Percentiles rank a stretch among this genome's conserved stretches.
These are phyloP conservation scores for Chenopodium formosanum DNA, from an alignment of 148 eudicot genomes.

Conservation along the genomic window DNA sequence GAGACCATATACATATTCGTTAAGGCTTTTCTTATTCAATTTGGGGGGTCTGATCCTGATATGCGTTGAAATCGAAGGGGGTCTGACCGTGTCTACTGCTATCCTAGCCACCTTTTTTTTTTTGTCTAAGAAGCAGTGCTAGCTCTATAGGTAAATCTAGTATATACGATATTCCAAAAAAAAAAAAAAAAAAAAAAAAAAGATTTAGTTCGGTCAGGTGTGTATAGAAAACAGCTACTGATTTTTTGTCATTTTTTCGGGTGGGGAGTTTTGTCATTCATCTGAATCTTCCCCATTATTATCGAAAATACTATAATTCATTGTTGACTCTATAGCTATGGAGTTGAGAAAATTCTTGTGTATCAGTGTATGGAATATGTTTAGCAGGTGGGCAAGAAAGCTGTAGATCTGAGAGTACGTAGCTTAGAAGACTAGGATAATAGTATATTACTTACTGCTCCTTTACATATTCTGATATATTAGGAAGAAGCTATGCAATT, in stretches of 20 bases:
- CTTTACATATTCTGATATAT: too few species aligned
- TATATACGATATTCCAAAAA: not conserved
- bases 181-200: not conserved
- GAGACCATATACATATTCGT: not conserved
- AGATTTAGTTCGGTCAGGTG: not conserved
- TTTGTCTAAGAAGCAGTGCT: constrained; percentile 19
- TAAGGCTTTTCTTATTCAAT: not conserved
- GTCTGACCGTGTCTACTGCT: not conserved
- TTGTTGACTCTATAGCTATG: too few species aligned
- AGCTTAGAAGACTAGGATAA: too few species aligned
- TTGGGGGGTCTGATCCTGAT: too few species aligned
- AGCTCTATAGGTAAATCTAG: not conserved
- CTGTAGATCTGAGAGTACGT: too few species aligned
- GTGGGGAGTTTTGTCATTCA: not conserved
- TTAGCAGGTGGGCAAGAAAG: too few species aligned
- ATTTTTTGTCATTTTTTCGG: not conserved
- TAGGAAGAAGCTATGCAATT: too few species aligned
- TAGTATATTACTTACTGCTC: too few species aligned
- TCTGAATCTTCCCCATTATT: not conserved
- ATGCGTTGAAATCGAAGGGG: not conserved
- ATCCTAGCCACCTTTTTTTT: constrained; percentile 14
- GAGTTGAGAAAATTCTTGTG: too few species aligned
- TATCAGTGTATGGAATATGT: too few species aligned
- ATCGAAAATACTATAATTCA: too few species aligned
- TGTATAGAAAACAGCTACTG: constrained; percentile 1